Percentiles rank a stretch among this genome's conserved stretches.
Evolutionary conservation across 1,139 yeast genomes (phyloP).

Genomic region (Keqinozyma sinolaborantium): DNA sequence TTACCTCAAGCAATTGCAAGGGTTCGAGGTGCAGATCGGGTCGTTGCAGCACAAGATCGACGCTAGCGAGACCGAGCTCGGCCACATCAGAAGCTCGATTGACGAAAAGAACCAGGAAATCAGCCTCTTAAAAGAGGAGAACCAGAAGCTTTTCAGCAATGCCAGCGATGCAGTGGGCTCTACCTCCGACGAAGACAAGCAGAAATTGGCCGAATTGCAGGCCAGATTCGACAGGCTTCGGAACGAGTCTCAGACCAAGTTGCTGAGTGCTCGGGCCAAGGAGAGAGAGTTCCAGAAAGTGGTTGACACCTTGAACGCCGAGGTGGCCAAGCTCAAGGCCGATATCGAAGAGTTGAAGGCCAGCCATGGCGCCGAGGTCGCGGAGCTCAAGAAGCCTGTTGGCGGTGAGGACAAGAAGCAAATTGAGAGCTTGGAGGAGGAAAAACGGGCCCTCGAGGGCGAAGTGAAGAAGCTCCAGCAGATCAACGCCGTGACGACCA

Average conservation of each 20-base stretch:
- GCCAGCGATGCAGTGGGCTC: slow-evolving; percentile 6
- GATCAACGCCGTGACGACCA: slow-evolving; percentile 3
- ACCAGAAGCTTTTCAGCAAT: slow-evolving; percentile 23
- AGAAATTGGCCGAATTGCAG: slow-evolving; percentile 22
- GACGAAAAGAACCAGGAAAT: slow-evolving; percentile 23
- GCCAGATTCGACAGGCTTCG: slow-evolving; percentile 24
- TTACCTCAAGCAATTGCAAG: slow-evolving; percentile 19
- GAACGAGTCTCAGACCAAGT: slow-evolving; percentile 32
- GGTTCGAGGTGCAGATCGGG: slow-evolving; percentile 19
- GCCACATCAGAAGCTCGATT: slow-evolving; percentile 17
- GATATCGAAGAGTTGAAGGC: slow-evolving; percentile 12
- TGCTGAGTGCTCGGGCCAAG: slow-evolving; percentile 19
- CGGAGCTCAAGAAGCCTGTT: slow-evolving; percentile 10
- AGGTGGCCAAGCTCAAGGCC: slow-evolving; percentile 13
- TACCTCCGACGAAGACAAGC: slow-evolving; percentile 17
- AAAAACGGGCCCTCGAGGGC: slow-evolving; percentile 5
- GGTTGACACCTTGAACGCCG: slow-evolving; percentile 20
- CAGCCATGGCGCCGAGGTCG: slow-evolving; percentile 2
- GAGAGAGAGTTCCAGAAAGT: slow-evolving; percentile 18
- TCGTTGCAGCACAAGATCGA: slow-evolving; percentile 13
- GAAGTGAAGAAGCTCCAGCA: slow-evolving; percentile 11
- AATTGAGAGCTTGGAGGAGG: slow-evolving; percentile 7
- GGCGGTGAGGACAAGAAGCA: slow-evolving; percentile 6
- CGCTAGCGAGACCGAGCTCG: slow-evolving; percentile 22
- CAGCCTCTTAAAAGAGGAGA: slow-evolving; percentile 35